Evolutionary conservation across 805 yeast genomes (phyloP), one percentile per base, ranked within the genome.

Genomic region (Kuraishia cidri): DNA sequence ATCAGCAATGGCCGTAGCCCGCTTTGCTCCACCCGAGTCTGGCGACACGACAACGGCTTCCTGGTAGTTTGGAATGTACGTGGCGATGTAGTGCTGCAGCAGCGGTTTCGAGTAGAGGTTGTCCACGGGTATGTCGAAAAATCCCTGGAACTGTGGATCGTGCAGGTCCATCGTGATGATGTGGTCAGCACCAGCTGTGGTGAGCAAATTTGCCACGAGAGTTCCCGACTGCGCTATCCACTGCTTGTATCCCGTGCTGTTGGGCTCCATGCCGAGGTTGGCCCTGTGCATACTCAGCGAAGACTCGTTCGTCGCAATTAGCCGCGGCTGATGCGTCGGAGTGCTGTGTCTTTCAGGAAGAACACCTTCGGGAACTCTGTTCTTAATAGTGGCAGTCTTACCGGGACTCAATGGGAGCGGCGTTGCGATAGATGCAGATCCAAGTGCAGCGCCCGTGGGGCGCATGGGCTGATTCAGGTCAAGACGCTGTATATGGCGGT

Each of bases 211-310:
- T 24, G 97, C 97, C 42, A 92, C 73, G 39, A 92, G 64, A 2
- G 95, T 87, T 9, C 98, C 98, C 23, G 88, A 77, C 58, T 88
- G 97, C 1, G 96, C 92, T 23, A 88, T 80, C 97, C 98, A 92
- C 44, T 86, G 79, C 50, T 84, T 85, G 58, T 87, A 84, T 2
- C 94, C 92, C 11, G 81, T 62, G 38, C 70, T 75, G 31, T 50
- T 55, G 4, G 19, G n/a, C 7, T 17, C n/a, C 9, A 16, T 16
- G 4, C 30, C 30, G 4, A 25, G 13, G n/a, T n/a, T n/a, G n/a
- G n/a, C n/a, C n/a, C n/a, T n/a, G n/a, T n/a, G n/a, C n/a, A n/a
- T n/a, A n/a, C n/a, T n/a, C 23, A 10, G 28, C 5, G 41, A 29
- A n/a, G 52, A 42, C 7, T 40, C 37, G 30, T 47, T 48, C 4